Evolutionary conservation across 208 protist genomes (phyloP).

Genomic region (Leptomonas pyrrhocoris): DNA sequence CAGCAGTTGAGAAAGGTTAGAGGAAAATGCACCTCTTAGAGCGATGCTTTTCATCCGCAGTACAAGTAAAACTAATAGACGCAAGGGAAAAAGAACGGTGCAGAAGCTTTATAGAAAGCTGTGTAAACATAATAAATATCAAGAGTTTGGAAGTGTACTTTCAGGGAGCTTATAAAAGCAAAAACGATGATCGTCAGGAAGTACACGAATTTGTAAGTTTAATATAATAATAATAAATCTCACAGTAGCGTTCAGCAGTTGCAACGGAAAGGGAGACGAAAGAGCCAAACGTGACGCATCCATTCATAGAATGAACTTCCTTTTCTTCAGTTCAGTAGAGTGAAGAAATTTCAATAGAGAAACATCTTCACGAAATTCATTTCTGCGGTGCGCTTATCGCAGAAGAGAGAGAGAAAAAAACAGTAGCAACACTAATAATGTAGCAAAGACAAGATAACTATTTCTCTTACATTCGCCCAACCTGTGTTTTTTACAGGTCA

Average conservation of each 20-base stretch:
- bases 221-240: neutral
- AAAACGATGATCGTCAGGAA: constrained; percentile 3
- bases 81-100: neutral
- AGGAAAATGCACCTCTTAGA: neutral
- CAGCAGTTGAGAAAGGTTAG: neutral
- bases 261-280: neutral
- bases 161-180: constrained; percentile 12
- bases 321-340: neutral
- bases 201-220: neutral
- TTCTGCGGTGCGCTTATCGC: no score
- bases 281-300: neutral
- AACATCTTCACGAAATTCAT: neutral
- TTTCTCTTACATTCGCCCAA: no score
- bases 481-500: no score
- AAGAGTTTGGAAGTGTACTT: neutral
- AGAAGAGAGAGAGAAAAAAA: no score
- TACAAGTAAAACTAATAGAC: neutral
- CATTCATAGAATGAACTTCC: neutral
- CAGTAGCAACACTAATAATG: no score
- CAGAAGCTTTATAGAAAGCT: neutral
- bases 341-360: neutral
- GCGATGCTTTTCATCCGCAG: neutral
- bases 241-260: constrained; percentile 15
- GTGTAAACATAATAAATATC: neutral
- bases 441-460: no score